Conservation (phyloP, 2,329 filamentous ascomycete species). For the Diaporthe capsici region DNA sequence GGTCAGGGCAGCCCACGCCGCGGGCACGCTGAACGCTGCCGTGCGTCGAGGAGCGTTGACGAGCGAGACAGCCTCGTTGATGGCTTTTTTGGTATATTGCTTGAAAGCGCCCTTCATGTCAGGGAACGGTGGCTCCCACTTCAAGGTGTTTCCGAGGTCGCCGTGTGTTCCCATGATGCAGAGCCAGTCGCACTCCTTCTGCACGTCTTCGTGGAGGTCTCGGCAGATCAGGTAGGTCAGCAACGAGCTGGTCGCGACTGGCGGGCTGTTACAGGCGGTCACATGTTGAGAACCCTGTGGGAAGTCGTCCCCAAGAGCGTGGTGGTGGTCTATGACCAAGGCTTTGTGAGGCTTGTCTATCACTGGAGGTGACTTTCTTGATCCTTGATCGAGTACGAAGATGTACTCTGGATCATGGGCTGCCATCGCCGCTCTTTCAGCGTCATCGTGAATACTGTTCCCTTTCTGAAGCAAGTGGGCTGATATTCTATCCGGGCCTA, state of each 20-base stretch:
- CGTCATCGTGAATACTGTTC: slow-evolving; percentile 67
- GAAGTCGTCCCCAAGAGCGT: slow-evolving; percentile 67
- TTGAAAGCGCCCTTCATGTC: slow-evolving; percentile 75
- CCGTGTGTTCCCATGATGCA: slow-evolving; percentile 76
- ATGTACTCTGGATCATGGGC: slow-evolving; percentile 67
- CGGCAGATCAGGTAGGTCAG: slow-evolving; percentile 76
- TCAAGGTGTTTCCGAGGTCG: slow-evolving; percentile 74
- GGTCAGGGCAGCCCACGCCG: slow-evolving; percentile 72
- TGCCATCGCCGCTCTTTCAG: slow-evolving; percentile 66
- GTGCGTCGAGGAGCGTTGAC: slow-evolving; percentile 77
- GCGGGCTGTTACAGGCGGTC: slow-evolving; percentile 74
- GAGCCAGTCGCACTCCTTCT: slow-evolving; percentile 69
- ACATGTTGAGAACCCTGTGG: slow-evolving; percentile 68
- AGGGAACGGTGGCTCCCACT: slow-evolving; percentile 77
- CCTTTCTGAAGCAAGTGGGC: slow-evolving; percentile 74
- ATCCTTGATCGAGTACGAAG: slow-evolving; percentile 77
- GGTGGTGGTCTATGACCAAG: slow-evolving; percentile 77
- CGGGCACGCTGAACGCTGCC: slow-evolving; percentile 70
- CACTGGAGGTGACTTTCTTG: slow-evolving; percentile 66
- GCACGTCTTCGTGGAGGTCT: slow-evolving; percentile 66
- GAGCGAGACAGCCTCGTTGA: slow-evolving; percentile 74
- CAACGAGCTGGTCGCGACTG: slow-evolving; percentile 75
- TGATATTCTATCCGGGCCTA: slow-evolving; percentile 65
- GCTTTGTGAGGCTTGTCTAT: slow-evolving; percentile 64
- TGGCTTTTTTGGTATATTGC: slow-evolving; percentile 69